Percentiles rank a stretch among this genome's conserved stretches.
phyloP scores from a whole-genome alignment of 2,329 filamentous ascomycete species.

The Aspergillus sojae region DNA sequence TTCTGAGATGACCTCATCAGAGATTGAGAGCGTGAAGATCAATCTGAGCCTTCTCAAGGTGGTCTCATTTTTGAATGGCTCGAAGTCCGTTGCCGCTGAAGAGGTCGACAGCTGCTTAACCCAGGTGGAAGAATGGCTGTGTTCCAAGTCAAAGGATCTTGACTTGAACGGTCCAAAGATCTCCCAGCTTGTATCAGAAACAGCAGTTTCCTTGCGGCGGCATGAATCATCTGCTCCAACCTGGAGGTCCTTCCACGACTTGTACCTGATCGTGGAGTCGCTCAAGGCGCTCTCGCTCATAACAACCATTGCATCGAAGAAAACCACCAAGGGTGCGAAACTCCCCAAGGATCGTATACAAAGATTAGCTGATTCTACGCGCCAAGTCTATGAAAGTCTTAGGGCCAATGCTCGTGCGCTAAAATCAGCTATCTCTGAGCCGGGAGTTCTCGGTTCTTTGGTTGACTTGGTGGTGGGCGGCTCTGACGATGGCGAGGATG shows the following conservation, averaged over 20 bases:
- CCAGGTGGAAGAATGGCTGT: slow-evolving; percentile 36
- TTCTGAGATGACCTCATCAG: slow-evolving; percentile 38
- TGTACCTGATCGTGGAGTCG: slow-evolving; percentile 44
- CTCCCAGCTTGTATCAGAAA: slow-evolving; percentile 27
- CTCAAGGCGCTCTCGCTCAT: slow-evolving; percentile 43
- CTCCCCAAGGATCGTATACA: slow-evolving; percentile 39
- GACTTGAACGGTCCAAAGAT: slow-evolving; percentile 21
- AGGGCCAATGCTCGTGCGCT: slow-evolving; percentile 39
- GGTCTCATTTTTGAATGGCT: slow-evolving; percentile 36
- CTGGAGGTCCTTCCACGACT: slow-evolving; percentile 46
- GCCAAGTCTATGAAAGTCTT: slow-evolving; percentile 36
- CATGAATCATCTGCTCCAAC: slow-evolving; percentile 35
- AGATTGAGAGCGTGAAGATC: slow-evolving; percentile 38
- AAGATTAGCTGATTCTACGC: slow-evolving; percentile 27
- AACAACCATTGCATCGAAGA: slow-evolving; percentile 32
- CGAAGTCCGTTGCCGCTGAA: slow-evolving; percentile 32
- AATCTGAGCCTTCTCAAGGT: slow-evolving; percentile 38
- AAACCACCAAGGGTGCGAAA: slow-evolving; percentile 33
- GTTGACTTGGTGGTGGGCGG: slow-evolving; percentile 41
- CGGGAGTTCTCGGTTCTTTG: slow-evolving; percentile 46
- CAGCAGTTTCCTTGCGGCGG: slow-evolving; percentile 28
- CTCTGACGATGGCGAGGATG: slow-evolving; percentile 24
- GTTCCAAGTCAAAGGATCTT: slow-evolving; percentile 27
- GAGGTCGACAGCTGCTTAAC: slow-evolving; percentile 33
- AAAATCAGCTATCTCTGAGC: slow-evolving; percentile 41